Base-by-base conservation (phyloP, 2,329 filamentous ascomycete species). In the Pyrenophora graminea region DNA sequence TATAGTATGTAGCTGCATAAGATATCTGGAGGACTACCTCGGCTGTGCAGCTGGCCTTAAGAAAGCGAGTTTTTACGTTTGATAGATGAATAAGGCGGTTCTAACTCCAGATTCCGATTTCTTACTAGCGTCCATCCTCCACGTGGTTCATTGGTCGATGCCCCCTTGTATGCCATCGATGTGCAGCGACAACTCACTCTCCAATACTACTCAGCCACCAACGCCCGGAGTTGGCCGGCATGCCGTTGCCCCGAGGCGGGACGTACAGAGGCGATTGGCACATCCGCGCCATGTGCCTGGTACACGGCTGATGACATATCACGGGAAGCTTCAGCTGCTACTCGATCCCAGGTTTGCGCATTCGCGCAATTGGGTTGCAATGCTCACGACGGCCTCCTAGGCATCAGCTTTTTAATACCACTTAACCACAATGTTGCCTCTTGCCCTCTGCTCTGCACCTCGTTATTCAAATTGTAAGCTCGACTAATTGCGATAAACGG, bases 281-380 rank as follows among this genome's bases (percentile, higher is more conserved):
- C 19, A 12, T 23, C 25, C 10, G 18, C 40, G 31, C 19, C 30
- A 36, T 38, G 48, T 50, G 43, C 53, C 53, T 59, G 44, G 43
- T 30, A n/a, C 21, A 33, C 41, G 48, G 46, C 43, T 45, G 56
- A 55, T 45, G 44, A 42, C 50, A 46, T 48, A 38, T 39, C 15
- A 23, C 13, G 54, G 45, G 39, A 51, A 15, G 17, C 31, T 38
- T 51, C 51, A 48, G 56, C 56, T 55, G 45, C 49, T 55, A 45
- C 49, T 47, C 39, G 38, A 48, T 48, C 39, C 56, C 45, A 53
- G 45, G 42, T 62, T 59, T 61, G 57, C 59, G 58, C 59, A 51
- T 42, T 45, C 45, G 59, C 57, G 59, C 59, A 61, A 39, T 55
- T 31, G 45, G 31, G 36, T 40, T 23, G 27, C 30, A 18, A 45